Percentiles rank a stretch among this genome's conserved stretches.
Conservation (phyloP, 768 basidiomycete genomes). For the Lentinula aciculospora region DNA sequence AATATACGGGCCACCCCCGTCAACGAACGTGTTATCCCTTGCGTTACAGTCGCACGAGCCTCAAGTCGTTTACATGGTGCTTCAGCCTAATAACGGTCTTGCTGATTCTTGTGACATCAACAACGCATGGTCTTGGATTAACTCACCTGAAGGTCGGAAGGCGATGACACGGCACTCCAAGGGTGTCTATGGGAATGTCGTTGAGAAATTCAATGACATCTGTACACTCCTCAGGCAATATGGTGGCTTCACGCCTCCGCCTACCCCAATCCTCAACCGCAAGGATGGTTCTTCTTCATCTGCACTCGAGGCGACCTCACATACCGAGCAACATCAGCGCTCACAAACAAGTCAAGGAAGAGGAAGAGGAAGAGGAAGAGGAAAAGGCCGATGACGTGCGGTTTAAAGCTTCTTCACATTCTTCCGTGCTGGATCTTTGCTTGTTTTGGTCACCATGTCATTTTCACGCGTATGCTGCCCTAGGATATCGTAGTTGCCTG, state of each 20-base stretch:
- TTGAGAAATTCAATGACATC: slow-evolving; percentile 42
- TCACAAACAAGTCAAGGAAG: background rate
- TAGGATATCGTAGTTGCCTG: too few species aligned
- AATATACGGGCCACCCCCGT: slow-evolving; percentile 41
- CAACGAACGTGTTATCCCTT: slow-evolving; percentile 44
- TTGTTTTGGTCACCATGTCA: background rate
- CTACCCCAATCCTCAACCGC: slow-evolving; percentile 19
- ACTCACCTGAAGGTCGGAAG: slow-evolving; percentile 25
- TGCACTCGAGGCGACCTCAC: background rate
- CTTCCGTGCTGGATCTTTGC: background rate
- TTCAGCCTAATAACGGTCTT: slow-evolving; percentile 43
- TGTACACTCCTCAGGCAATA: slow-evolving; percentile 45
- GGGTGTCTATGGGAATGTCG: slow-evolving; percentile 16
- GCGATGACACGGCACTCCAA: slow-evolving; percentile 17
- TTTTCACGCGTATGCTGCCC: too few species aligned
- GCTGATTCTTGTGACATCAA: slow-evolving; percentile 42
- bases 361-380: background rate
- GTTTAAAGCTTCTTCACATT: background rate
- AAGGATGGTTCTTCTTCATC: slow-evolving; percentile 3
- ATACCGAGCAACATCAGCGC: background rate
- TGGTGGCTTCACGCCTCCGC: slow-evolving; percentile 46
- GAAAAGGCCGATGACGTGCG: background rate
- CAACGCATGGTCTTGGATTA: slow-evolving; percentile 45
- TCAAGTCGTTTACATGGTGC: slow-evolving; percentile 57
- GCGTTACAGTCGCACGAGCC: slow-evolving; percentile 59